Evolutionary conservation across 495 filamentous ascomycete genomes (phyloP).

Genomic region (Penicillium daleae): DNA sequence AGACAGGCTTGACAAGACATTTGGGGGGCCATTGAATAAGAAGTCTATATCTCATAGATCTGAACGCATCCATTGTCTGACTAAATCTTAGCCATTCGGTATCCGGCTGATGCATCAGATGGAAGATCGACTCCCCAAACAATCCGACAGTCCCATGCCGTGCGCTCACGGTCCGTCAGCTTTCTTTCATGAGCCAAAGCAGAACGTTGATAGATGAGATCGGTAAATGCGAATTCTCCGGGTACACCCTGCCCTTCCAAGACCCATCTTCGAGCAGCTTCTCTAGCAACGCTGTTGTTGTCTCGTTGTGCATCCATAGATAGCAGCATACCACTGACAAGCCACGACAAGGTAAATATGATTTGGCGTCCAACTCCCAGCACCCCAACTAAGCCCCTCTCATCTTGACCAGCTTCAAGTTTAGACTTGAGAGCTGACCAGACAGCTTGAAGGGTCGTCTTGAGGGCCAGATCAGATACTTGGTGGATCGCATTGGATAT

Average conservation of each 20-base stretch:
- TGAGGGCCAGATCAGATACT: conserved; percentile 10
- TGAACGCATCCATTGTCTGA: background rate
- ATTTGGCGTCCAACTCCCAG: conserved; percentile 33
- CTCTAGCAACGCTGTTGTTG: conserved; percentile 32
- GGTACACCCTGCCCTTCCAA: conserved; percentile 36
- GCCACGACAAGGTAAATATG: conserved; percentile 42
- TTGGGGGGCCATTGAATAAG: too few species aligned
- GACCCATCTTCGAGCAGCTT: conserved; percentile 41
- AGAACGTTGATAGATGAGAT: conserved; percentile 28
- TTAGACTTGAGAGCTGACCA: conserved; percentile 15
- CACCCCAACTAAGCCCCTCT: conserved; percentile 1
- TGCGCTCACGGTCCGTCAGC: conserved; percentile 1
- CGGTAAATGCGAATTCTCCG: conserved; percentile 38
- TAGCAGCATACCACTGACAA: conserved; percentile 35
- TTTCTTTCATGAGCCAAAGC: background rate
- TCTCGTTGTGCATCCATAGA: conserved; percentile 39
- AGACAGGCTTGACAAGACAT: too few species aligned
- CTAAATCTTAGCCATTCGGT: conserved; percentile 28
- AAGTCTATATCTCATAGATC: background rate
- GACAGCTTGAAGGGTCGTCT: conserved; percentile 18
- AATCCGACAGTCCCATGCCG: conserved; percentile 37
- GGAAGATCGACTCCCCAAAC: conserved; percentile 41
- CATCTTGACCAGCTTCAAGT: conserved; percentile 11
- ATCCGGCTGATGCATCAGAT: conserved; percentile 27
- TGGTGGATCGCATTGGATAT: conserved; percentile 35